Conservation (phyloP, 148 eudicot species). For the Camellia sinensis region DNA sequence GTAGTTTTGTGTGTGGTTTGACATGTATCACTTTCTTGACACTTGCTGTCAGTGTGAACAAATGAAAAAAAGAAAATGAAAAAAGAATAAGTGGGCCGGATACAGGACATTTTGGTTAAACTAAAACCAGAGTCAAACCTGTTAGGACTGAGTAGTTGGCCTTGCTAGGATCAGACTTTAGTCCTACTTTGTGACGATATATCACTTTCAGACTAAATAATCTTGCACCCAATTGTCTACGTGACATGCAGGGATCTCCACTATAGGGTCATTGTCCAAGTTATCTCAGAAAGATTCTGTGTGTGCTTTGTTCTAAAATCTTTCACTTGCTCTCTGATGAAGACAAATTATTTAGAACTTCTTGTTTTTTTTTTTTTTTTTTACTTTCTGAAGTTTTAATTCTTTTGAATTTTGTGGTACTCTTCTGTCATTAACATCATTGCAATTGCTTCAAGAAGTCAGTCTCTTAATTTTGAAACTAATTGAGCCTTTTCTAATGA, state of each 20-base stretch:
- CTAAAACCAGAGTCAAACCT: no score
- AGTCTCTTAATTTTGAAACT: not conserved
- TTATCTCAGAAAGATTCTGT: not conserved
- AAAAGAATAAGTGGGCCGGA: not conserved
- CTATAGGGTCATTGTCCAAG: not conserved
- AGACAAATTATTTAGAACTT: not conserved
- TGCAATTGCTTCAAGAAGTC: not conserved
- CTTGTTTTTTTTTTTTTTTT: conserved; percentile 4
- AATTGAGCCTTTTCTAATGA: not conserved
- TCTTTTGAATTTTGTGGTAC: not conserved
- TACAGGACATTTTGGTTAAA: not conserved
- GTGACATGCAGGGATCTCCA: not conserved
- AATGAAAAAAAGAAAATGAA: no score
- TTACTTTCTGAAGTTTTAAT: not conserved
- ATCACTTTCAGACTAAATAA: not conserved
- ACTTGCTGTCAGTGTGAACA: not conserved
- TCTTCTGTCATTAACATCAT: not conserved
- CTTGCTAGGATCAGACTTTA: not conserved
- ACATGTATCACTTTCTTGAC: not conserved
- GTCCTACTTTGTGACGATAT: not conserved
- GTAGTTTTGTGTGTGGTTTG: not conserved
- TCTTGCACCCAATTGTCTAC: not conserved
- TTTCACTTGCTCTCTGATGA: not conserved
- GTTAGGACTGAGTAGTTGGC: no score
- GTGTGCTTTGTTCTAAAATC: not conserved